These are phyloP conservation scores for Calonectria ilicicola DNA, from an alignment of 2,329 filamentous ascomycete species.

Conservation along the genomic window DNA sequence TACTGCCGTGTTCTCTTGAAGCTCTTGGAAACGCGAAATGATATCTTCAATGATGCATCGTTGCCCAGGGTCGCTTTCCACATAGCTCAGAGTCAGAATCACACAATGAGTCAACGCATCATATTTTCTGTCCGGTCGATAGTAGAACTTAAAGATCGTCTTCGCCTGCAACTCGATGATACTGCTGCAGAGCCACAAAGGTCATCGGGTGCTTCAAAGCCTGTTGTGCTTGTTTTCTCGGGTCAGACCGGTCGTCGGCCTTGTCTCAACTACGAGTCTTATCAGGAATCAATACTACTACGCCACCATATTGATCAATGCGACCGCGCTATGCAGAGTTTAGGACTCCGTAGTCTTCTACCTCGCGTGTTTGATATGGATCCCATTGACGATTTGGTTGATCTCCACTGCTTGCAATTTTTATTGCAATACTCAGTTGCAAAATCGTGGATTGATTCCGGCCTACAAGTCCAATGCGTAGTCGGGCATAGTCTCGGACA, in stretches of 20 bases:
- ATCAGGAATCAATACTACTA: background rate
- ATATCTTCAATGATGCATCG: background rate
- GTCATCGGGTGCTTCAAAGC: background rate
- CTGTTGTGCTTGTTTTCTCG: background rate
- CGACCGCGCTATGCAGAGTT: background rate
- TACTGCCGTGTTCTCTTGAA: background rate
- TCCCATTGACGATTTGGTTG: background rate
- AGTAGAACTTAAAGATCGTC: background rate
- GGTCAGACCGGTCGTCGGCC: background rate
- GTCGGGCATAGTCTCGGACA: background rate
- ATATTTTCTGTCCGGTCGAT: background rate
- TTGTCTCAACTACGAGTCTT: background rate
- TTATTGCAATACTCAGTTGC: background rate
- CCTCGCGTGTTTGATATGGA: background rate
- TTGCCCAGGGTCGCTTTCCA: background rate
- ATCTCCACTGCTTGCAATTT: background rate
- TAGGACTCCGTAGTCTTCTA: background rate
- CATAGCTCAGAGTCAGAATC: background rate
- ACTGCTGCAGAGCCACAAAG: background rate
- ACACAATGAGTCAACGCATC: background rate
- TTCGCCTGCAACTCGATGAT: background rate
- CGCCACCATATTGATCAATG: background rate
- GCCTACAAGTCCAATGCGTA: background rate
- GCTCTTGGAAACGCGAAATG: background rate
- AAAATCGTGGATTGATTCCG: background rate